Conservation (phyloP, 176 grass and related monocot species). For the Hsuehochloa calcarea region DNA sequence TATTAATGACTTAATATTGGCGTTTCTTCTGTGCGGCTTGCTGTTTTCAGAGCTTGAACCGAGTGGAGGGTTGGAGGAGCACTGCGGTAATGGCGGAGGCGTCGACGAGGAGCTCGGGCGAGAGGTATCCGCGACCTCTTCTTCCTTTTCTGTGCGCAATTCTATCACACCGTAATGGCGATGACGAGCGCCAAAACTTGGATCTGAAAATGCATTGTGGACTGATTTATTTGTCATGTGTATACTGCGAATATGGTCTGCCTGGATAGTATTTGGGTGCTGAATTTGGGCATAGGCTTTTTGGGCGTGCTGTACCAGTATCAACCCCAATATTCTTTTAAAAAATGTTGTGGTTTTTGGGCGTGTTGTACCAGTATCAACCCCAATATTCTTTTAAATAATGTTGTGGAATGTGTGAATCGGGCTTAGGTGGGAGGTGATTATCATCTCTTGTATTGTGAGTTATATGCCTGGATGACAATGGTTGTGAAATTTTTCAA, state of each 20-base stretch:
- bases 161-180: background rate
- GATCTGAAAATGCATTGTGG: background rate
- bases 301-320: background rate
- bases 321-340: background rate
- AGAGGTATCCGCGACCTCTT: constrained; percentile 34
- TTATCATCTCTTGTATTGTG: background rate
- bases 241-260: background rate
- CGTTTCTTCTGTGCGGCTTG: no score
- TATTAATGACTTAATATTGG: no score
- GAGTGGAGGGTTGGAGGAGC: background rate
- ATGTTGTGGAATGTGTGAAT: background rate
- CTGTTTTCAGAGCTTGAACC: background rate
- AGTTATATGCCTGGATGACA: background rate
- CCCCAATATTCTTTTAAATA: background rate
- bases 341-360: background rate
- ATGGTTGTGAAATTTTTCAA: background rate
- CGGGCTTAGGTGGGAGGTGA: background rate
- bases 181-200: background rate
- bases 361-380: background rate
- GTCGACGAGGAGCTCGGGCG: constrained; percentile 30
- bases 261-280: background rate
- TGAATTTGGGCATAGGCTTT: background rate
- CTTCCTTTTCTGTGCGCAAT: no score
- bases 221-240: background rate
- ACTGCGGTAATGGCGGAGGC: no score